A percentile compares a stretch with the other conserved stretches of the same genome.
Conservation (phyloP, 352 stramenopile species). For the Peronosclerospora sorghi region DNA sequence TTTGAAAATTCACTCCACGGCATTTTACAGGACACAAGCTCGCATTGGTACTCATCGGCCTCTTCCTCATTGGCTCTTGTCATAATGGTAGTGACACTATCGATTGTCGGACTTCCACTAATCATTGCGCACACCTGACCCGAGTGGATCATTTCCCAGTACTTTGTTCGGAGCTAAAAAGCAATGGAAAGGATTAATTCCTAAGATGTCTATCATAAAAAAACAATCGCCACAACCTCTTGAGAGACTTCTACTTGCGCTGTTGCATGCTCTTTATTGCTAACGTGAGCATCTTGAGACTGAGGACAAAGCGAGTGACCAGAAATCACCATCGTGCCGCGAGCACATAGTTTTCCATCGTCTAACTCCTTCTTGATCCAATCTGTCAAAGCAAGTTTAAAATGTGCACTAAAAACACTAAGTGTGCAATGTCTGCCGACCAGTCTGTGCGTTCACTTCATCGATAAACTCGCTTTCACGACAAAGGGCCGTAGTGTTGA, state of each 20-base stretch:
- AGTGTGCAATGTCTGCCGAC: constrained; percentile 16
- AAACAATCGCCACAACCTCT: no score
- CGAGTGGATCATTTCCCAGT: constrained; percentile 28
- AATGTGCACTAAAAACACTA: not conserved
- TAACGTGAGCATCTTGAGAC: not conserved
- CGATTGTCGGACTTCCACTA: constrained; percentile 14
- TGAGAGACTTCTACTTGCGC: constrained; percentile 5
- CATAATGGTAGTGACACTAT: constrained; percentile 29
- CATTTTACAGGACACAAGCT: constrained; percentile 39
- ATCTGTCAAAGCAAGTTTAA: constrained; percentile 18
- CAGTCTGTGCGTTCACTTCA: constrained; percentile 36
- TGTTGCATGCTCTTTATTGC: constrained; percentile 10
- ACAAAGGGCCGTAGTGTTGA: constrained; percentile 43
- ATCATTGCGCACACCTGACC: constrained; percentile 28
- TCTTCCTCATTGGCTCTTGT: constrained; percentile 23
- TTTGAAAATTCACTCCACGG: constrained; percentile 16
- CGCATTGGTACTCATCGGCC: constrained; percentile 44
- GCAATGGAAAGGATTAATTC: not conserved
- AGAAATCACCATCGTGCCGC: constrained; percentile 48
- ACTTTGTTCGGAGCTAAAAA: constrained; percentile 21
- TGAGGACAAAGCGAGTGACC: constrained; percentile 24
- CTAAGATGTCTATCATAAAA: no score
- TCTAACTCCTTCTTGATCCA: constrained; percentile 72
- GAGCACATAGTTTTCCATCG: constrained; percentile 69
- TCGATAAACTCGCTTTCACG: constrained; percentile 17